Percentiles rank a stretch among this genome's conserved stretches.
phyloP scores from a whole-genome alignment of 768 basidiomycete species.

The Leucogyrophana mollusca region DNA sequence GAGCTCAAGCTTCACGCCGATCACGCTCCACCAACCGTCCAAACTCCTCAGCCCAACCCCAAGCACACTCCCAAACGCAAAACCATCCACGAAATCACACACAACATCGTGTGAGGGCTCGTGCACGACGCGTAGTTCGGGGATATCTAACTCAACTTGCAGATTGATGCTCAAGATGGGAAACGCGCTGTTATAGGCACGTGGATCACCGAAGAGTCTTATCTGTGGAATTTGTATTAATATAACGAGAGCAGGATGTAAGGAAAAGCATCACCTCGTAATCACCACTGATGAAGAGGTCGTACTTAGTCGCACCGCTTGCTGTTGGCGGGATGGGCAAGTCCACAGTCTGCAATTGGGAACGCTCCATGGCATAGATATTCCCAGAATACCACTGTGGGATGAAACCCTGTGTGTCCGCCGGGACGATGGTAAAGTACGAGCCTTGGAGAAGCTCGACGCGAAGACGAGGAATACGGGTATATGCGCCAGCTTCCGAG shows the following conservation, averaged over 20 bases:
- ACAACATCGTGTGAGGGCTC: slow-evolving; percentile 53
- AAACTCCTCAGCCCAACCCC: slow-evolving; percentile 52
- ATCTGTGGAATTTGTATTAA: too few species aligned
- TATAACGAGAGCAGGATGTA: too few species aligned
- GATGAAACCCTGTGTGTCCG: slow-evolving; percentile 7
- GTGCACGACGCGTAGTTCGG: slow-evolving; percentile 31
- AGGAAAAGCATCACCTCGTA: slow-evolving; percentile 59
- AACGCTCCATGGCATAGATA: slow-evolving; percentile 67
- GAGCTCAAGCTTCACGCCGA: neutral
- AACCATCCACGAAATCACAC: slow-evolving; percentile 73
- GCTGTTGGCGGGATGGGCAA: slow-evolving; percentile 49
- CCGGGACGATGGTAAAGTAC: neutral
- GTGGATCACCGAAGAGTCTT: slow-evolving; percentile 80
- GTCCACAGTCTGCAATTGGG: slow-evolving; percentile 46
- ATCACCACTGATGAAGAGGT: slow-evolving; percentile 74
- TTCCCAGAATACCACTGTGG: slow-evolving; percentile 81
- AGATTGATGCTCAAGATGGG: slow-evolving; percentile 62
- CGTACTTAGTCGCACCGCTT: slow-evolving; percentile 50
- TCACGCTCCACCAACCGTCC: slow-evolving; percentile 57
- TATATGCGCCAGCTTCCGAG: neutral
- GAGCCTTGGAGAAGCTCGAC: slow-evolving; percentile 44
- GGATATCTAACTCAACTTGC: slow-evolving; percentile 40
- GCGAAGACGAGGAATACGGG: slow-evolving; percentile 42
- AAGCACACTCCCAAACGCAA: slow-evolving; percentile 67
- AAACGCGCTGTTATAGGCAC: slow-evolving; percentile 31